These are phyloP conservation scores for Pseudogymnoascus verrucosus DNA, from an alignment of 2,329 filamentous ascomycete species.

Conservation along the genomic window DNA sequence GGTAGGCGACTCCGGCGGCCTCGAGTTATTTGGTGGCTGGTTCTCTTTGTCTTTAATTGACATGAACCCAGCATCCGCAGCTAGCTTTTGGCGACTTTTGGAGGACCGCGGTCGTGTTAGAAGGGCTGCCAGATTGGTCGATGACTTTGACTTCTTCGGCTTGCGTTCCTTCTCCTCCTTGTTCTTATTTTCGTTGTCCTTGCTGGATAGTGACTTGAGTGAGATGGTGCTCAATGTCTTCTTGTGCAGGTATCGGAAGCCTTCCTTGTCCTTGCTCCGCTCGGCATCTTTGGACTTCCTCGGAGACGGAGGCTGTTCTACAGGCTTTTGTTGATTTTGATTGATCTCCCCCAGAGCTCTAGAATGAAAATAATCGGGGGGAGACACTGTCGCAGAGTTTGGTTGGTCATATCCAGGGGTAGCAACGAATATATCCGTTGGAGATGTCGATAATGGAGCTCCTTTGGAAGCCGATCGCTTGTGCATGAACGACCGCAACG, in stretches of 20 bases:
- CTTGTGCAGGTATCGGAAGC: conserved; percentile 35
- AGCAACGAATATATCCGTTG: conserved; percentile 17
- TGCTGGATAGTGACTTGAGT: conserved; percentile 35
- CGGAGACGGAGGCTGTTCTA: conserved; percentile 31
- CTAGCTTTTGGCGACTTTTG: conserved; percentile 52
- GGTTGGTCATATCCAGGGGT: conserved; percentile 17
- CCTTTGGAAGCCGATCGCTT: conserved; percentile 25
- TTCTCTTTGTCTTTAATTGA: conserved; percentile 73
- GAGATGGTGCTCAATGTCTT: conserved; percentile 36
- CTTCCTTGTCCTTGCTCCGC: conserved; percentile 27
- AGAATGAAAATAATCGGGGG: conserved; percentile 30
- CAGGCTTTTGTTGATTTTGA: conserved; percentile 40
- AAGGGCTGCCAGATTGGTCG: conserved; percentile 71
- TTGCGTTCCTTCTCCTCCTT: conserved; percentile 45
- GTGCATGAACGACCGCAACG: conserved; percentile 28
- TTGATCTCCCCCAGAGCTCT: conserved; percentile 49
- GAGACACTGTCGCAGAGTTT: conserved; percentile 28
- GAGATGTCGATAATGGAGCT: conserved; percentile 17
- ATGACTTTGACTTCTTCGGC: conserved; percentile 73
- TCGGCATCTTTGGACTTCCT: conserved; percentile 31
- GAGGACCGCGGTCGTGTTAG: conserved; percentile 68
- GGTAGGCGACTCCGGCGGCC: conserved; percentile 32
- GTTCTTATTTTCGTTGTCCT: conserved; percentile 31
- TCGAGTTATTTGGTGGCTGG: conserved; percentile 49
- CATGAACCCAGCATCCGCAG: conserved; percentile 43